Evolutionary conservation across 1,284 basidiomycete genomes (phyloP).

Genomic region (Bondarzewia mesenterica): DNA sequence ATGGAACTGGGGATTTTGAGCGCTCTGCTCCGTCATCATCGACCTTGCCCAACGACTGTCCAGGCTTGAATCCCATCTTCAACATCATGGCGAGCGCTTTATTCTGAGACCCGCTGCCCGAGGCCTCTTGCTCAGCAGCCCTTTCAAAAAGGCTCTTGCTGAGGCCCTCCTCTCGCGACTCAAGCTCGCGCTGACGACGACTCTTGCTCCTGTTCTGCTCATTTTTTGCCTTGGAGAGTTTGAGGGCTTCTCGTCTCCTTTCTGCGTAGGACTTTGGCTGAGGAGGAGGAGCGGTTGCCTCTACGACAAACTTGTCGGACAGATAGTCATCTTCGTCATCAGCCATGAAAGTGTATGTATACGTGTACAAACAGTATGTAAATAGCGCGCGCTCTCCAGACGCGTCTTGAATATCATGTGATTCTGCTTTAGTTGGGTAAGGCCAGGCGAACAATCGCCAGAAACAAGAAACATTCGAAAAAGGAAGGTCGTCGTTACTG

Average conservation of each 20-base stretch:
- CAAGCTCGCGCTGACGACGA: constrained; percentile 61
- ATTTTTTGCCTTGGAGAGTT: constrained; percentile 50
- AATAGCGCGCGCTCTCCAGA: not conserved
- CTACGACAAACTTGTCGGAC: constrained; percentile 72
- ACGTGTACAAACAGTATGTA: not conserved
- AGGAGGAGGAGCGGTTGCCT: constrained; percentile 14
- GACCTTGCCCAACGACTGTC: constrained; percentile 58
- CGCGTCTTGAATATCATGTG: no score
- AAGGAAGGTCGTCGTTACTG: constrained; percentile 5
- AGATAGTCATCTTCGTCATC: constrained; percentile 75
- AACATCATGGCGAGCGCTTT: constrained; percentile 82
- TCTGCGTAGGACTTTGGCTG: constrained; percentile 56
- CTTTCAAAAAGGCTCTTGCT: constrained; percentile 71
- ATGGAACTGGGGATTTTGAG: not conserved
- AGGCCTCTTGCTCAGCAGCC: constrained; percentile 55
- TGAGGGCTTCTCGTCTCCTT: constrained; percentile 55
- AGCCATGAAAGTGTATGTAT: constrained; percentile 15
- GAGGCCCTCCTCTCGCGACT: constrained; percentile 68
- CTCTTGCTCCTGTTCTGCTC: constrained; percentile 56
- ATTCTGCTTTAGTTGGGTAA: no score
- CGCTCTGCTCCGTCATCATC: constrained; percentile 19
- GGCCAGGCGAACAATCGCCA: no score
- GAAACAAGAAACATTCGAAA: not conserved
- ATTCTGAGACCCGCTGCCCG: constrained; percentile 30
- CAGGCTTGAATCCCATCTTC: constrained; percentile 84